Base-by-base conservation (phyloP, 495 filamentous ascomycete species). In the Talaromyces borbonicus region DNA sequence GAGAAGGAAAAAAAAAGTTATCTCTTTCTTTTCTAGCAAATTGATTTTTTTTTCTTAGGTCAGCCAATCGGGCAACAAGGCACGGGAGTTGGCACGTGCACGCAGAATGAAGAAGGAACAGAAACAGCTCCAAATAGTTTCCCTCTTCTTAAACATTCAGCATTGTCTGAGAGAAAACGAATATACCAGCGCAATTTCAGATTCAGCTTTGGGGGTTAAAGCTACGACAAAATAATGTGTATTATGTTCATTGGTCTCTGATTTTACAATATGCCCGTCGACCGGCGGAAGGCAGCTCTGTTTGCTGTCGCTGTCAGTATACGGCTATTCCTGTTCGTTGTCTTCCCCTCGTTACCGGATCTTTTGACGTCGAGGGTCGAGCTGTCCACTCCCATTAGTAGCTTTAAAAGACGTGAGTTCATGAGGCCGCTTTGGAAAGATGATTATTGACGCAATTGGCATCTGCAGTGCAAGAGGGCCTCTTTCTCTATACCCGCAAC, bases 401-500 rank as follows among this genome's bases (percentile, higher is more conserved):
- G 92, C 75, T 98, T 95, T 77, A 98, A 96, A 70, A 79, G 93
- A 78, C 67, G 89, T 94, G 71, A 65, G 83, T 62, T 23, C 15
- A 9, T 3, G 30, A n/a, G 27, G 26, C 39, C 32, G 23, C 14
- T 18, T 31, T 22, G n/a, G 1, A 9, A 33, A 26, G 14, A 12
- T 5, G 9, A 8, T 35, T 16, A 14, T 12, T 48, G 2, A 2
- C 18, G 41, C 19, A 49, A 5, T 12, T 4, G 15, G 11, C 8
- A 30, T 44, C 8, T 41, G 14, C 47, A 95, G 88, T 98, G 42
- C 89, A 96, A 67, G 92, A 98, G 68, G 92, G 92, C 23, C 71
- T 98, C 37, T 97, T 94, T 57, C 79, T 98, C 3, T 96, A 97
- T 57, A 90, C 83, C 43, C 87, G 90, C 55, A 92, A 95, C 73